Percentiles rank a stretch among this genome's conserved stretches.
Conservation (phyloP, 2,329 filamentous ascomycete genomes). For the Penicillium sp. region DNA sequence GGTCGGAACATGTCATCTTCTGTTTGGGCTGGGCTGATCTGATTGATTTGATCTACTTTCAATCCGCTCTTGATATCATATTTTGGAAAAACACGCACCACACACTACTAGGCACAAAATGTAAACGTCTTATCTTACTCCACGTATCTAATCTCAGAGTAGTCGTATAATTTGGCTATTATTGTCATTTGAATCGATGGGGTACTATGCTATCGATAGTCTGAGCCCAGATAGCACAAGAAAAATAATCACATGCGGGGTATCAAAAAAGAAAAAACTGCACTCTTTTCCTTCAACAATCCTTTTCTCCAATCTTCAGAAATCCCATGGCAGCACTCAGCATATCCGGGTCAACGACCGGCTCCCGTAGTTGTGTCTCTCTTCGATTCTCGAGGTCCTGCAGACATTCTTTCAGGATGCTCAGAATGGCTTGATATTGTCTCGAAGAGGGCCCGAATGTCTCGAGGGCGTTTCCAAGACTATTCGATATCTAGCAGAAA, state of each 20-base stretch:
- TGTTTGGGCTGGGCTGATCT: not conserved
- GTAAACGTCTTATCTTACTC: slow-evolving; percentile 12
- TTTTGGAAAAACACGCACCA: not conserved
- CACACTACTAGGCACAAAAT: slow-evolving; percentile 8
- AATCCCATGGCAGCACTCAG: slow-evolving; percentile 41
- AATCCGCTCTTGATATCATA: slow-evolving; percentile 1
- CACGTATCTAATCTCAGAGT: not conserved
- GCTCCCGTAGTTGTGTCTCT: slow-evolving; percentile 6
- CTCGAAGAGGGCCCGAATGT: slow-evolving; percentile 44
- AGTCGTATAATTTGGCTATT: not conserved
- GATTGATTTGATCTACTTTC: not conserved
- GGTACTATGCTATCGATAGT: not conserved
- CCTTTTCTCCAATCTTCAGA: slow-evolving; percentile 33
- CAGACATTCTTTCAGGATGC: slow-evolving; percentile 41
- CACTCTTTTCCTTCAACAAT: not conserved
- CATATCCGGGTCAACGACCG: slow-evolving; percentile 35
- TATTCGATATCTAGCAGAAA: slow-evolving; percentile 43
- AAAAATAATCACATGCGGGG: slow-evolving; percentile 5
- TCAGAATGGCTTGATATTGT: slow-evolving; percentile 44
- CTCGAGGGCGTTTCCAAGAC: slow-evolving; percentile 45
- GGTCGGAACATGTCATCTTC: not conserved
- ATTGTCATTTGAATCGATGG: not conserved
- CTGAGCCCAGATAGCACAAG: not conserved
- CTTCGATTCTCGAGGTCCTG: slow-evolving; percentile 32
- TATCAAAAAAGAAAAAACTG: slow-evolving; percentile 13